Conservation (phyloP, 345 rosid genomes). For the Citrus unshiu region DNA sequence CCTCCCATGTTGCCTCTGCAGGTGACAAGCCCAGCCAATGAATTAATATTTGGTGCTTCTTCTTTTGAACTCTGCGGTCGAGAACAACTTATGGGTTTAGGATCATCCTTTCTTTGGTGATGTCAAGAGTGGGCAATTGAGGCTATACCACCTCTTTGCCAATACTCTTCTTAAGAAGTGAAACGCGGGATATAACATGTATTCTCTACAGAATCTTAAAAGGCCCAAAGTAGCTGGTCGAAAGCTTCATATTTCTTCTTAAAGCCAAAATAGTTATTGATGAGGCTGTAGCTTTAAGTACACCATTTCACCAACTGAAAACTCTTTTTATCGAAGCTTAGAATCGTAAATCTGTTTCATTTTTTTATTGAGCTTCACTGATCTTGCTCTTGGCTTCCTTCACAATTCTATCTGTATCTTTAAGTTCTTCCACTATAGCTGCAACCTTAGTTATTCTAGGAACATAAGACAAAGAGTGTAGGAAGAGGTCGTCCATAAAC, state of each 20-base stretch:
- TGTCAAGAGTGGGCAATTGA: too few relatives aligned
- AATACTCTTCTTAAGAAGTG: too few relatives aligned
- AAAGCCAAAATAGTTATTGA: background rate
- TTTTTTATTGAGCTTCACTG: background rate
- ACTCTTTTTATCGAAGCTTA: background rate
- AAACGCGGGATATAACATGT: too few relatives aligned
- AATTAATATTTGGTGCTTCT: too few relatives aligned
- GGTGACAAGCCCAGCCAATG: too few relatives aligned
- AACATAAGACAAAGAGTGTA: background rate
- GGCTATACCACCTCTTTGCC: too few relatives aligned
- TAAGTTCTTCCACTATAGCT: background rate
- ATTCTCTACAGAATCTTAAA: too few relatives aligned
- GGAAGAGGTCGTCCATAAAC: background rate
- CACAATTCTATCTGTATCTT: background rate
- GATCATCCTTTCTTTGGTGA: too few relatives aligned
- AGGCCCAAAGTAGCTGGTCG: too few relatives aligned
- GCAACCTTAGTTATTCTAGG: background rate
- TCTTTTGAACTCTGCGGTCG: too few relatives aligned
- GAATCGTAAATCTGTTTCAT: background rate
- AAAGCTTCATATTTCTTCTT: background rate
- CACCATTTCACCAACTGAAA: slow-evolving; percentile 2
- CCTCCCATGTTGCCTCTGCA: too few relatives aligned
- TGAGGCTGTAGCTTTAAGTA: slow-evolving; percentile 2
- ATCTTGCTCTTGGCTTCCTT: background rate
- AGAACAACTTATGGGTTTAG: too few relatives aligned